Conservation (phyloP, 371 early-diverging fungal genomes). For the Chytridium lagenaria region DNA sequence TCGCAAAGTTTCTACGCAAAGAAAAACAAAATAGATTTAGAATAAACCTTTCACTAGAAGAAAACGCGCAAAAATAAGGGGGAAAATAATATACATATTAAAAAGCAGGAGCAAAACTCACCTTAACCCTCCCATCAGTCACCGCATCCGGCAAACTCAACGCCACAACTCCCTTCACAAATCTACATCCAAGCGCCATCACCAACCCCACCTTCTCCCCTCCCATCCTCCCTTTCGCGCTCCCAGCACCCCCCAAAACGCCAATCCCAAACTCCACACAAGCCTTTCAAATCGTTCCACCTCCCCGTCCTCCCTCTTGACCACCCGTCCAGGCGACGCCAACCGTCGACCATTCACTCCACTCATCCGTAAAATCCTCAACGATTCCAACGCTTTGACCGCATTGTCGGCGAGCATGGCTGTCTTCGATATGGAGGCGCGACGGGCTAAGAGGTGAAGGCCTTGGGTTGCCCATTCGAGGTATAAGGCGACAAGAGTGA, state of each 20-base stretch:
- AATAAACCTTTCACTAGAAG: too few relatives aligned
- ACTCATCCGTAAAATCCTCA: not conserved
- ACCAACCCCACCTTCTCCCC: not conserved
- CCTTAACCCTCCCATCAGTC: too few relatives aligned
- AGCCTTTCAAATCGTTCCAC: too few relatives aligned
- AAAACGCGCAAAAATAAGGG: too few relatives aligned
- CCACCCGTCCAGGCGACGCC: not conserved
- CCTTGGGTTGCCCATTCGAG: not conserved
- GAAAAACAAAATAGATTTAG: too few relatives aligned
- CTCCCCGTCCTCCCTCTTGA: too few relatives aligned
- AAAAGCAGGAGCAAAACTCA: too few relatives aligned
- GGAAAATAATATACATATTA: too few relatives aligned
- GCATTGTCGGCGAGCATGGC: conserved; percentile 4
- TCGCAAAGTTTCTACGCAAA: too few relatives aligned
- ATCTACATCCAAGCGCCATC: not conserved
- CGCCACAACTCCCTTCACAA: too few relatives aligned
- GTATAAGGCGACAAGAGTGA: not conserved
- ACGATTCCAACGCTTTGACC: not conserved
- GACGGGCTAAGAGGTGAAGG: not conserved
- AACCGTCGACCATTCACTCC: not conserved
- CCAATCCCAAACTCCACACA: not conserved
- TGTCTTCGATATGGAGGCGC: not conserved
- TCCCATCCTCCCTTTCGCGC: too few relatives aligned
- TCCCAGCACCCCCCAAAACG: not conserved
- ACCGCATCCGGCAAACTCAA: too few relatives aligned